Evolutionary conservation across 805 yeast genomes (phyloP).

Genomic region (Candida tibetensis): DNA sequence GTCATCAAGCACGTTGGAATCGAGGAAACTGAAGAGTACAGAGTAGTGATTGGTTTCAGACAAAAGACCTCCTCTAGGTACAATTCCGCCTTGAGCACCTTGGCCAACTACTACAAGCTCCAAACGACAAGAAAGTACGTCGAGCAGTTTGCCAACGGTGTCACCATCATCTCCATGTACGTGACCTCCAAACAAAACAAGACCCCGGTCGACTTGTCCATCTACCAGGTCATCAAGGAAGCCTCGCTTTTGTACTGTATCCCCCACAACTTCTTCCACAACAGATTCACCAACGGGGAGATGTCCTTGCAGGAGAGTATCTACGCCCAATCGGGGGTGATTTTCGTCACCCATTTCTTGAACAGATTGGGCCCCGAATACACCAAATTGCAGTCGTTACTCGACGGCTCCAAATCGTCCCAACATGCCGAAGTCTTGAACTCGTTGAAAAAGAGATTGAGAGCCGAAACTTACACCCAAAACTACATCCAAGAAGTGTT

Average conservation of each 20-base stretch:
- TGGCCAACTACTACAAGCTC: conserved; percentile 86
- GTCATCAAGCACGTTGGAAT: conserved; percentile 84
- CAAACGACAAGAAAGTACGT: conserved; percentile 85
- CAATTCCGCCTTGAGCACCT: conserved; percentile 79
- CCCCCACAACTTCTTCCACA: conserved; percentile 80
- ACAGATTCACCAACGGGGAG: conserved; percentile 66
- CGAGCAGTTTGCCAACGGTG: conserved; percentile 89
- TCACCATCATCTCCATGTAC: conserved; percentile 83
- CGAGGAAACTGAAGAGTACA: conserved; percentile 76
- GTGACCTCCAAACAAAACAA: conserved; percentile 58
- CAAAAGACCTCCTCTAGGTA: conserved; percentile 82
- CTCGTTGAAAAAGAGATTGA: conserved; percentile 80
- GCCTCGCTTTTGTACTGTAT: conserved; percentile 89
- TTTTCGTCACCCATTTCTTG: conserved; percentile 90
- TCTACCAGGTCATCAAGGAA: conserved; percentile 88
- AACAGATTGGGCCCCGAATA: conserved; percentile 93
- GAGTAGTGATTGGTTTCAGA: conserved; percentile 85
- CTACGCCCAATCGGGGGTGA: conserved; percentile 90
- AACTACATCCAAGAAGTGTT: conserved; percentile 77
- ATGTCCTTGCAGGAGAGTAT: conserved; percentile 92
- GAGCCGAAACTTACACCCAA: conserved; percentile 91
- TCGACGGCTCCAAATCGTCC: conserved; percentile 59
- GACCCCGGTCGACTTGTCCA: conserved; percentile 65
- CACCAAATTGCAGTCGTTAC: conserved; percentile 59
- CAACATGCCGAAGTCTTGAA: conserved; percentile 73